Evolutionary conservation across 345 rosid genomes (phyloP), one percentile per base, ranked within the genome.

Genomic region (Acer saccharum): DNA sequence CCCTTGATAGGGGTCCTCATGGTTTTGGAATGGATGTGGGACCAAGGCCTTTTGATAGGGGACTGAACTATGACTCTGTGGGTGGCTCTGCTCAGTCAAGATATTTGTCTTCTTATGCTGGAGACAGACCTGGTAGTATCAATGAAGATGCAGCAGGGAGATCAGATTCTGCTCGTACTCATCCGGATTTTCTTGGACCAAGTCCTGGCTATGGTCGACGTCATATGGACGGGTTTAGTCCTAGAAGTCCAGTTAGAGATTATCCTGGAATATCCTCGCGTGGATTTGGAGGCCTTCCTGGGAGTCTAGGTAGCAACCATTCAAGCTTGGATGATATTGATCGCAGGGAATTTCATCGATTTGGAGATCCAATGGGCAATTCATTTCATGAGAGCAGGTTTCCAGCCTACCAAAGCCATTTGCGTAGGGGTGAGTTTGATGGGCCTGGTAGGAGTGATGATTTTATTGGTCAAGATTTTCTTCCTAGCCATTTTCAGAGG

Each of bases 221-320:
- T 21, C 78, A 68, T 81, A 66, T 82, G 83, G 89, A 84, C 79
- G 83, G 79, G 71, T 80, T 84, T 73, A 78, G 79, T 75, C 78
- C 88, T 62, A 81, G 93, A 78, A 90, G 91, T 83, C 93, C 93
- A 4, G 83, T 74, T 43, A 81, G 94, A 78, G 91, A 90, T 72
- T 83, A 79, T 68, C 82, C 77, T 76, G 81, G 87, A 62, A 52
- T 84, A 39, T 66, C 83, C 23, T 66, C 86, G 16, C 81, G 20
- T 46, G 74, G 86, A 73, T 87, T 88, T 70, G 79, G 87, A 67
- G 83, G 83, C 62, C 76, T 65, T 86, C 79, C 78, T 68, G 85
- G 87, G 55, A 72, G 69, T 66, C 32, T 66, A 39, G 65, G 78
- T 35, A 23, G 65, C 20, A 67, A 64, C 55, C 72, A 50, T n/a